Conservation (phyloP, 805 yeast genomes). For the Tanozyma kutaoensis region DNA sequence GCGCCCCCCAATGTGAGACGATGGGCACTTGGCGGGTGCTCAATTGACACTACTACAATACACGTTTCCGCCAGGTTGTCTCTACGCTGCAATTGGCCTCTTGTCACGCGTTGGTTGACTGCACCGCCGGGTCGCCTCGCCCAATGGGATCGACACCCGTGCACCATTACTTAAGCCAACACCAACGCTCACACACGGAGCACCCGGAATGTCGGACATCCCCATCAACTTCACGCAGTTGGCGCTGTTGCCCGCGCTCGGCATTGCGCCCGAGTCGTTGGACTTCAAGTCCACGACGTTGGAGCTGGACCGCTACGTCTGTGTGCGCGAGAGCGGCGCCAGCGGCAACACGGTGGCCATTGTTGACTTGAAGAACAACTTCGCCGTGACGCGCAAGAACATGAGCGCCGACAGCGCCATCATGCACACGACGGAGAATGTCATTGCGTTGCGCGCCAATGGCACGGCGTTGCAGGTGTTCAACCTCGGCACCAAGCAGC, state of each 20-base stretch:
- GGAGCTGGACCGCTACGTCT: slow-evolving; percentile 84
- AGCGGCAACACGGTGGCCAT: slow-evolving; percentile 84
- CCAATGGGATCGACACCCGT: too few relatives aligned
- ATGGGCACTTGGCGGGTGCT: slow-evolving; percentile 53
- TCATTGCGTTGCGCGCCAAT: slow-evolving; percentile 88
- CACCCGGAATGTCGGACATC: slow-evolving; percentile 52
- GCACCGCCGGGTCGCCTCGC: too few relatives aligned
- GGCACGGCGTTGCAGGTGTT: slow-evolving; percentile 94
- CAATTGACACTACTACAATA: too few relatives aligned
- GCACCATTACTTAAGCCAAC: too few relatives aligned
- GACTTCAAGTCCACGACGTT: slow-evolving; percentile 91
- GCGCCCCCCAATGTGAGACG: slow-evolving; percentile 22
- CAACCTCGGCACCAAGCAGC: slow-evolving; percentile 75
- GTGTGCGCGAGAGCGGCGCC: slow-evolving; percentile 56
- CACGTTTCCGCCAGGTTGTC: too few relatives aligned
- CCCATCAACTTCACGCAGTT: slow-evolving; percentile 97
- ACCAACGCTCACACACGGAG: too few relatives aligned
- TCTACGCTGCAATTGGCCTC: too few relatives aligned
- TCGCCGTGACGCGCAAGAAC: slow-evolving; percentile 73
- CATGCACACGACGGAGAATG: slow-evolving; percentile 83
- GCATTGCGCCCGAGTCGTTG: slow-evolving; percentile 72
- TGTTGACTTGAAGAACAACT: slow-evolving; percentile 68
- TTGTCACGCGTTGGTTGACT: too few relatives aligned
- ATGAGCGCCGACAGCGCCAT: slow-evolving; percentile 98
- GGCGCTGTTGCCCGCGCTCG: slow-evolving; percentile 75